phyloP scores from a whole-genome alignment of 2,329 filamentous ascomycete species.

The Aphanoascus verrucosus region DNA sequence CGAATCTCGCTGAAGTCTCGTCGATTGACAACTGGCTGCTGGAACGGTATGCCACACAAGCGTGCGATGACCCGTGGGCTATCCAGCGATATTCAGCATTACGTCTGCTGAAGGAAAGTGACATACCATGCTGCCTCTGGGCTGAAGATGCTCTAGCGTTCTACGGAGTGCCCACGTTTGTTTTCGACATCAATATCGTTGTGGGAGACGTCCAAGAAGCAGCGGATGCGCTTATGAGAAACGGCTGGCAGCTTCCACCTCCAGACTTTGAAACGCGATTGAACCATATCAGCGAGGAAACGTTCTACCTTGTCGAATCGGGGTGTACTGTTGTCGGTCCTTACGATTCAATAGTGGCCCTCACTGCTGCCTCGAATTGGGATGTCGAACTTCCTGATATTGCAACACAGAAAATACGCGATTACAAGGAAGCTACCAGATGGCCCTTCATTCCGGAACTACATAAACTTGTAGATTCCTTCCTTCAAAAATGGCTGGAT shows the following conservation, averaged over 20 bases:
- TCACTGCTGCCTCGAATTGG: slow-evolving; percentile 17
- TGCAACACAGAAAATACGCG: slow-evolving; percentile 11
- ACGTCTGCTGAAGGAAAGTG: slow-evolving; percentile 13
- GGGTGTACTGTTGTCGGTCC: slow-evolving; percentile 13
- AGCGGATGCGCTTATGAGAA: slow-evolving; percentile 12
- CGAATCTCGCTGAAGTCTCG: background rate
- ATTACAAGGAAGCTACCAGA: slow-evolving; percentile 9
- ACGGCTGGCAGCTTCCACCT: slow-evolving; percentile 14
- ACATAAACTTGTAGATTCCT: slow-evolving; percentile 16
- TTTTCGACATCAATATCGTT: slow-evolving; percentile 16
- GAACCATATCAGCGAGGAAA: slow-evolving; percentile 10
- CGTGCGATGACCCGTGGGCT: slow-evolving; percentile 13
- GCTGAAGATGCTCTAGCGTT: slow-evolving; percentile 14
- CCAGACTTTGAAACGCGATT: slow-evolving; percentile 12
- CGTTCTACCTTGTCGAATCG: slow-evolving; percentile 14
- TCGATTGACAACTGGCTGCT: slow-evolving; percentile 12
- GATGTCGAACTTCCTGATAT: slow-evolving; percentile 15
- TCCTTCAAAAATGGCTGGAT: slow-evolving; percentile 18
- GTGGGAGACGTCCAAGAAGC: slow-evolving; percentile 10
- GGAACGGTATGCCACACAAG: slow-evolving; percentile 13
- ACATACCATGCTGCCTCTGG: slow-evolving; percentile 14
- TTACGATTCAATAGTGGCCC: slow-evolving; percentile 16
- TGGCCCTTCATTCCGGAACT: slow-evolving; percentile 15
- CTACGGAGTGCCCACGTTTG: slow-evolving; percentile 15
- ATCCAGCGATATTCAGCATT: slow-evolving; percentile 15